Evolutionary conservation across 2,329 filamentous ascomycete genomes (phyloP), one percentile per base, ranked within the genome.

Genomic region (Colletotrichum gigasporum): DNA sequence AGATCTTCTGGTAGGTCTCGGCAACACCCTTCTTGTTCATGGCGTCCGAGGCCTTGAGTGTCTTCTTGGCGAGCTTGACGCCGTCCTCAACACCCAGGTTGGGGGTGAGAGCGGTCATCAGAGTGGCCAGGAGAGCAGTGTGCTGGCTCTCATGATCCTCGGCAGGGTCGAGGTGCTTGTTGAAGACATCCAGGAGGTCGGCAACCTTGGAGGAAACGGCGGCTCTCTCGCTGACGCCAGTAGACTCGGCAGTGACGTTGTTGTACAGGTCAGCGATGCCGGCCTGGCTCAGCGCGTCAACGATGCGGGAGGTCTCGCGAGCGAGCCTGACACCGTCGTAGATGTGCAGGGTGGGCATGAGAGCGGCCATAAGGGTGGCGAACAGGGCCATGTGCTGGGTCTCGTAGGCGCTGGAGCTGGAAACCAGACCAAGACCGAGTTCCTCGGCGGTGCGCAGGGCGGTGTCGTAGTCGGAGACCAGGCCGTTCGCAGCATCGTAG

Each of bases 341-440:
- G 69, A 94, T 88, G 76, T 97, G 94, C 26, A 97, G 84, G 0
- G 91, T 92, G n/a, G 94, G 94, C 26, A 95, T 76, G 12, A 96
- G 81, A 45, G 87, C 89, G 18, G 94, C 91, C 66, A 97, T 82
- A 22, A 97, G 80, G 3, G 93, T 97, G 1, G 94, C 88, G 71
- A 97, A 90, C n/a, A 97, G 81, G 7, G 94, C 87, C 91, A 97
- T 97, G 80, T 99, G 96, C 83, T 99, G 96, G 50, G 91, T 86
- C 82, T 99, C 96, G 70, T 96, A 94, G 28, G 92, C 89, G 28
- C 94, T 97, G 55, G 89, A 88, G 76, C 93, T 97, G 68, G 92
- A 87, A 47, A 99, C 88, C 41, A 99, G 85, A 47, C 90, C 94
- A 26, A 98, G 83, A 14, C 96, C 95, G 12, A 98, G 86, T 70